Evolutionary conservation across 2,329 filamentous ascomycete genomes (phyloP), one percentile per base, ranked within the genome.

Genomic region (Lecanicillium sp.): DNA sequence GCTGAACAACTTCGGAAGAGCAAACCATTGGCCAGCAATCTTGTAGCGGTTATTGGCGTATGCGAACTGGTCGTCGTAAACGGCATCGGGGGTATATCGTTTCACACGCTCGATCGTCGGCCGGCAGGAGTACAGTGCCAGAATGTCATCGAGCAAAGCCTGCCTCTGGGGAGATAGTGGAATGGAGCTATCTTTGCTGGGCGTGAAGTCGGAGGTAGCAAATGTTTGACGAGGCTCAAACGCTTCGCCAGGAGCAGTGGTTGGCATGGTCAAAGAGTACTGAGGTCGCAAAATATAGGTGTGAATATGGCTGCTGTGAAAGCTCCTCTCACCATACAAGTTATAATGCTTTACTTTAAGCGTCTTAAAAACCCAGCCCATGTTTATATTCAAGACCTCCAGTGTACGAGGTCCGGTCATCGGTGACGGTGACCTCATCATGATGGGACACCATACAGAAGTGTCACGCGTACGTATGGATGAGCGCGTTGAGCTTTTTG

Each of bases 61-160:
- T 17, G 79, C 75, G 54, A 81, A 79, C 53, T 77, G 75, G 58
- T 79, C 76, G 55, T 81, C 76, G 56, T 80, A 81, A 6, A 80
- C 74, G 56, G 51, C 75, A 35, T 79, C 74, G 0, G 72, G 60
- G 0, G 73, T 77, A 60, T 79, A 79, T 11, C 76, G 67, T 60
- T 75, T 73, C 11, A 79, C 72, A 10, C 73, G 67, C 50, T 71
- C 62, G 29, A 79, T 64, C 2, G 74, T 77, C 0, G 74, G 75
- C 54, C 74, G 62, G 65, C 75, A 77, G 55, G 69, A 69, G 60
- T 79, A 79, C 15, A 79, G 65, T 4, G 71, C 74, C 46, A 79
- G 69, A 54, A 79, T 78, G 51, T 76, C 76, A 56, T 79, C 74
- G 17, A 79, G 55, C 1, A 79, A 61, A 0, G 65, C 65, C 60